phyloP scores from a whole-genome alignment of 2,329 filamentous ascomycete species.

The Penicillium freii region DNA sequence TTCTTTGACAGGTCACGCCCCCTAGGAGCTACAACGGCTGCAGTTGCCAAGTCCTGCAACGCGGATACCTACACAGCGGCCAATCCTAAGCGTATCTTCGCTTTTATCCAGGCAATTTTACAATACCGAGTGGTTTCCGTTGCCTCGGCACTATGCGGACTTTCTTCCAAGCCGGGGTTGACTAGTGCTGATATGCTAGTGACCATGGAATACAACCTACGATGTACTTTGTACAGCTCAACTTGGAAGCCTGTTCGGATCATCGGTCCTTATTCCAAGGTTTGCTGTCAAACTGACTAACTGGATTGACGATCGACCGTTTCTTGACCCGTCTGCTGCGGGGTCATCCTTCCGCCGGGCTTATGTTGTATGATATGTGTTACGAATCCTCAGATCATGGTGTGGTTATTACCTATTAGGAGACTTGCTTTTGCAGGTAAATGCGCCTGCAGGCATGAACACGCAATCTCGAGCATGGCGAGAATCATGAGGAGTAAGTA shows the following conservation, averaged over 20 bases:
- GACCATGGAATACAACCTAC: neutral
- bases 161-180: neutral
- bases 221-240: neutral
- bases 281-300: slow-evolving; percentile 7
- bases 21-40: neutral
- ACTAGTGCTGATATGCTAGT: neutral
- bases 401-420: slow-evolving; percentile 10
- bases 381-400: slow-evolving; percentile 12
- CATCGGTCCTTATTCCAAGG: slow-evolving; percentile 1
- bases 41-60: slow-evolving; percentile 10
- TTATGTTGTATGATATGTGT: slow-evolving; percentile 11
- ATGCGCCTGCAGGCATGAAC: neutral
- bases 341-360: slow-evolving; percentile 21
- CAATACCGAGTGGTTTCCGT: neutral
- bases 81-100: slow-evolving; percentile 1
- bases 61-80: slow-evolving; percentile 12
- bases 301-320: slow-evolving; percentile 14
- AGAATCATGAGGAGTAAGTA: neutral
- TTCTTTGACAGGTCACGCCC: slow-evolving; percentile 5
- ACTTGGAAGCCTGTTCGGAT: neutral
- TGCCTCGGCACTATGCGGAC: neutral
- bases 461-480: neutral
- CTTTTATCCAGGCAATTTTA: neutral
- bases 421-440: neutral
- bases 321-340: slow-evolving; percentile 19